Evolutionary conservation across 2,329 filamentous ascomycete genomes (phyloP), one percentile per base, ranked within the genome.

Genomic region (Hyphodiscus sp.): DNA sequence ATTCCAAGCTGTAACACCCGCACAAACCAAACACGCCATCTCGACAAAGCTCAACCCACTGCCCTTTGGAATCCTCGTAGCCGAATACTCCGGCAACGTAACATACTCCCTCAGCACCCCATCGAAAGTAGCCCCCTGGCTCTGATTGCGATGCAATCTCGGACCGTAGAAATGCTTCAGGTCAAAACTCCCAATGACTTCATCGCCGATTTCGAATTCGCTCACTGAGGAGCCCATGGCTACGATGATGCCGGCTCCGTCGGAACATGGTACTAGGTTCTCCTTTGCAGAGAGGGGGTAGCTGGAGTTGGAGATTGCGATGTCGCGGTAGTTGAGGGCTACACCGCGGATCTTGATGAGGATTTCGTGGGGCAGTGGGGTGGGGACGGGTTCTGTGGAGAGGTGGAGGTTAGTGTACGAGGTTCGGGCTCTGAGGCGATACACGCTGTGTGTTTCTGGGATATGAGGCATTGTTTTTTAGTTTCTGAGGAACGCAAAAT

Each of bases 161-260:
- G 29, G 41, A 1, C 56, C 68, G 49, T 67, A 68, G 2, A 67
- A 53, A 19, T 58, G 59, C 6, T 49, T 53, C 2, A 58, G 49
- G 53, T 65, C 61, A 18, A 68, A 59, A 1, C 59, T 49, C 7
- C 63, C 52, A 43, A 70, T 47, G 29, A 72, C 70, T 18, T 57
- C 55, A 50, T 72, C 70, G 0, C 70, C 70, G 18, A 63, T 51
- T 2, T 58, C 42, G 41, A 72, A 58, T 1, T 56, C 58, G 2
- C 56, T 50, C 3, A 69, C 64, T 1, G 52, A 53, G 26, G 55
- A 54, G 7, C 69, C 69, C 8, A 13, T 33, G 29, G 29, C 29
- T 2, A 78, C 71, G 43, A 89, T 71, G 9, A 74, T 72, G 42
- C 85, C 85, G 68, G 82, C 85, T 74, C 85, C 86, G 68, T 89